phyloP scores from a whole-genome alignment of 805 yeast species.

The Candida boidinii region DNA sequence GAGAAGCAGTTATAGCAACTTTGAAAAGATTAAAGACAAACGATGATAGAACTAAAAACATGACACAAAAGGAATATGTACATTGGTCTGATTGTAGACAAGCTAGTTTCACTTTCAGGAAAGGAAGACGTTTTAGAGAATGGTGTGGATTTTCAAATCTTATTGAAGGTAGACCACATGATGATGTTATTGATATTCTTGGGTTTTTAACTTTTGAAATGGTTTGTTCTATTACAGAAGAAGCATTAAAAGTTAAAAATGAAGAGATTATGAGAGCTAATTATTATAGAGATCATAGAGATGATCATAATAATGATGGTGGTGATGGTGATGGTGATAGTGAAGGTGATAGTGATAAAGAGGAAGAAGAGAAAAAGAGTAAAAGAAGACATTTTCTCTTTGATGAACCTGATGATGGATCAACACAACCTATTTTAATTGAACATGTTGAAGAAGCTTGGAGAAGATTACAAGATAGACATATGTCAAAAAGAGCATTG shows the following conservation, averaged over 20 bases:
- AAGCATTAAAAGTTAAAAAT: constrained; percentile 68
- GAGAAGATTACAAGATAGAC: constrained; percentile 59
- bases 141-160: constrained; percentile 87
- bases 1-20: constrained; percentile 84
- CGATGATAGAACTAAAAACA: constrained; percentile 84
- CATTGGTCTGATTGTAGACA: constrained; percentile 99
- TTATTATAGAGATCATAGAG: constrained; percentile 24
- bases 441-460: constrained; percentile 86
- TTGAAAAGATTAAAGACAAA: constrained; percentile 82
- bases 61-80: constrained; percentile 96
- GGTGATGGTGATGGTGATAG: constrained; percentile 13
- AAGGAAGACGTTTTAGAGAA: constrained; percentile 88
- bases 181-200: constrained; percentile 91
- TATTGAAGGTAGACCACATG: constrained; percentile 87
- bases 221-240: constrained; percentile 90
- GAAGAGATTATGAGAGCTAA: constrained; percentile 51
- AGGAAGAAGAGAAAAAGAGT: constrained; percentile 18
- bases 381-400: constrained; percentile 53
- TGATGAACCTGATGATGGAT: constrained; percentile 85
- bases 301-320: constrained; percentile 10
- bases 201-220: constrained; percentile 96
- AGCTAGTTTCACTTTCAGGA: constrained; percentile 92
- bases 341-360: constrained; percentile 17
- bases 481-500: constrained; percentile 51
- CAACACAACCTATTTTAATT: constrained; percentile 67